A percentile compares a stretch with the other conserved stretches of the same genome.
These are phyloP conservation scores for Glonium stellatum DNA, from an alignment of 495 filamentous ascomycete species.

Conservation along the genomic window DNA sequence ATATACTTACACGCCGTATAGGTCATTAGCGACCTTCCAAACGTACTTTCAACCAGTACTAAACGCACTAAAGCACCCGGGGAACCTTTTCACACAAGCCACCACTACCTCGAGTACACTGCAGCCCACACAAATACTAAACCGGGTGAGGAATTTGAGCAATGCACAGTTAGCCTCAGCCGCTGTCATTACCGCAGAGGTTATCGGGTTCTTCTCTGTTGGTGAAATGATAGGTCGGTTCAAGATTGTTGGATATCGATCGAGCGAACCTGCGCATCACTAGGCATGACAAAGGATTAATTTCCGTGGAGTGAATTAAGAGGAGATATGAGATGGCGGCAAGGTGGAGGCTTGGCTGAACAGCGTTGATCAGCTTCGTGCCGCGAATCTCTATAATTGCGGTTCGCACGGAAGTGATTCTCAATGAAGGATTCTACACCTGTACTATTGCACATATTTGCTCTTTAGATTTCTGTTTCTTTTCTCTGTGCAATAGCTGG, in stretches of 20 bases:
- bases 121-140: constrained; percentile 48
- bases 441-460: constrained; percentile 32
- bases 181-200: constrained; percentile 75
- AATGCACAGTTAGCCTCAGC: constrained; percentile 57
- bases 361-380: neutral
- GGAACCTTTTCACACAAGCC: constrained; percentile 37
- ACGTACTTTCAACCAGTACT: constrained; percentile 71
- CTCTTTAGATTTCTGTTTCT: constrained; percentile 23
- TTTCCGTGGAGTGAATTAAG: neutral
- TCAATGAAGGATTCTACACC: constrained; percentile 9
- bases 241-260: constrained; percentile 82
- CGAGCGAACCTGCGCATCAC: constrained; percentile 28
- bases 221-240: constrained; percentile 93
- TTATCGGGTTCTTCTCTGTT: constrained; percentile 93
- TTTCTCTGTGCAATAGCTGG: constrained; percentile 20
- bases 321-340: neutral
- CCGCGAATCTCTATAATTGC: neutral
- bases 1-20: constrained; percentile 34
- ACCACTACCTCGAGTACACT: constrained; percentile 40
- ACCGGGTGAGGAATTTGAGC: constrained; percentile 61
- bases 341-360: neutral
- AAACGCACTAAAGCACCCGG: constrained; percentile 62
- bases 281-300: constrained; percentile 4
- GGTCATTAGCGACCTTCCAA: constrained; percentile 74
- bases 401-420: neutral